Base-by-base conservation (phyloP, 352 stramenopile genomes). In the Pythium oligandrum region DNA sequence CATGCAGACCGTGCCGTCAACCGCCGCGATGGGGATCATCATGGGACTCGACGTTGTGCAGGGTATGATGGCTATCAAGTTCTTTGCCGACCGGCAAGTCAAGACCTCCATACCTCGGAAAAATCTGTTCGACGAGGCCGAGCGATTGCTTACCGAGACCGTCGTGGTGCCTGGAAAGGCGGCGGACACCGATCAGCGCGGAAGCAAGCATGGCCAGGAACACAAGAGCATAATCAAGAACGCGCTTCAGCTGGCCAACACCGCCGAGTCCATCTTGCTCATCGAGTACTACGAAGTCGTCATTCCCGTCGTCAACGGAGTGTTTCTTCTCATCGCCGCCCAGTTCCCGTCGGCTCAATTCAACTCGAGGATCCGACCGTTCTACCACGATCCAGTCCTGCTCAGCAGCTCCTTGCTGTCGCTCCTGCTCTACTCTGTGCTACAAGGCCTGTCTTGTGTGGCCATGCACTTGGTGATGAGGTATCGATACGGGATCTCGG, bases 361-460 rank as follows among this genome's bases (percentile, higher is more conserved):
- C 36, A 58, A 50, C 36, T 40, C 31, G 7, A 11, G 37, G 6
- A 26, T 53, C 37, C 17, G 10, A 8, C 34, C 12, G 26, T 53
- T 46, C 37, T 32, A 35, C 40, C 32, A 4, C 26, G 8, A 31
- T 35, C 5, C 33, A 3, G 26, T 33, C 8, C 39, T 44, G 12
- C 43, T 64, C 11, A n/a, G 17, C 11, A 36, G 12, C 10, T 26
- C 58, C 3, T 53, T 52, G 0, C 36, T 44, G 52, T 65, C 58
- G 8, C 48, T 65, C 3, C 8, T 61, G 38, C 30, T 65, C 10
- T 65, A 65, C 35, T 55, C 48, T 26, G 33, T 59, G 11, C 44
- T 61, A 4, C 59, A 66, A 26, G 53, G 37, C 11, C 0, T 59
- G 6, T 66, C 59, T 33, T 45, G 58, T 7, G 36, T 57, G 6